Evolutionary conservation across 176 grass and related monocot species (phyloP).

Genomic region (Aegilops tauschii): DNA sequence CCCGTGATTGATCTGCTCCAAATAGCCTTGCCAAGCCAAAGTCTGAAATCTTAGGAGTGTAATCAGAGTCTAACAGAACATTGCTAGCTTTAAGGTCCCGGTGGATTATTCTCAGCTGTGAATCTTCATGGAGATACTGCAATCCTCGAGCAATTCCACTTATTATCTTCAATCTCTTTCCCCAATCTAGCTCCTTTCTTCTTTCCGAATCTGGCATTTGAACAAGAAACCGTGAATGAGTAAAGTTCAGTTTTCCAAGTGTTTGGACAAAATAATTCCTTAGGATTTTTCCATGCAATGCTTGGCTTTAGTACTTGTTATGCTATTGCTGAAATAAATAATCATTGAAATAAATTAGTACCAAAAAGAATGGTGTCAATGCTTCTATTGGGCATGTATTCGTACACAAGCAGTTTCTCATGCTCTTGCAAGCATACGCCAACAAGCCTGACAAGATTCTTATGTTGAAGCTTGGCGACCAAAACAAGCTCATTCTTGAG

Average conservation of each 20-base stretch:
- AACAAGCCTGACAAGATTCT: constrained; percentile 25
- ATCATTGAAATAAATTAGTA: neutral
- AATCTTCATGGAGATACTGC: constrained; percentile 56
- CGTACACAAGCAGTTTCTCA: constrained; percentile 4
- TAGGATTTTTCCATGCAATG: neutral
- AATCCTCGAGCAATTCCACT: constrained; percentile 49
- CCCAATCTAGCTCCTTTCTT: constrained; percentile 23
- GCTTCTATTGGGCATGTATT: constrained; percentile 19
- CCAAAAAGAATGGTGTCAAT: constrained; percentile 16
- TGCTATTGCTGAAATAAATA: neutral
- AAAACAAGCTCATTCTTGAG: constrained; percentile 26
- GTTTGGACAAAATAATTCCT: neutral
- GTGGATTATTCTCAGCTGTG: constrained; percentile 43
- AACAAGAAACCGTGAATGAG: neutral
- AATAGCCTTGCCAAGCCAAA: constrained; percentile 65
- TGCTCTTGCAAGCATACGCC: constrained; percentile 14
- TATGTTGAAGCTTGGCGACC: constrained; percentile 22
- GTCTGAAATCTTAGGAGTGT: constrained; percentile 71
- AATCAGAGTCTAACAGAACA: constrained; percentile 22
- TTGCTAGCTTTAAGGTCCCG: constrained; percentile 24
- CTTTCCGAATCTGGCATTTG: neutral
- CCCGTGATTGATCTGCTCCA: constrained; percentile 40
- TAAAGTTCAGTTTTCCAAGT: neutral
- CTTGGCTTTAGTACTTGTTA: neutral
- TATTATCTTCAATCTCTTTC: constrained; percentile 29